Conservation (phyloP, 306 rosid genomes). For the Malus fusca region DNA sequence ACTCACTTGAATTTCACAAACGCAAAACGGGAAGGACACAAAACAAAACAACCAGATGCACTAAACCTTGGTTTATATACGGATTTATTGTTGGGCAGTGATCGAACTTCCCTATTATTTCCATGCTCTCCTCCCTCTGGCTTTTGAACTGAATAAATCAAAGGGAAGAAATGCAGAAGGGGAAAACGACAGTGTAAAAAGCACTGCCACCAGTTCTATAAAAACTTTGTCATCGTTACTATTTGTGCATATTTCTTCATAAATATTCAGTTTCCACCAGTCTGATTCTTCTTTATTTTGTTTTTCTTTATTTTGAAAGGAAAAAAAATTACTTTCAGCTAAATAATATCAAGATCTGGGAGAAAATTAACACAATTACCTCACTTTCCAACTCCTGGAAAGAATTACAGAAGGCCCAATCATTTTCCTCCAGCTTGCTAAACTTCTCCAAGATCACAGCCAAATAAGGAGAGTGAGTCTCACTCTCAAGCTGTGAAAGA, state of each 20-base stretch:
- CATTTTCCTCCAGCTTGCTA: constrained; percentile 18
- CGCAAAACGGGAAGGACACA: no score
- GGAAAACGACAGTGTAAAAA: no score
- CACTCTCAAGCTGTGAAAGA: constrained; percentile 7
- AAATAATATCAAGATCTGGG: background rate
- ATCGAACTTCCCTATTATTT: no score
- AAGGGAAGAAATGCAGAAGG: no score
- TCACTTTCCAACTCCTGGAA: constrained; percentile 29
- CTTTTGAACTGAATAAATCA: no score
- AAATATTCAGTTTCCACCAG: background rate
- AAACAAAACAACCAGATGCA: no score
- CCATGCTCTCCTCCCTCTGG: accelerated
- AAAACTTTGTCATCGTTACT: background rate
- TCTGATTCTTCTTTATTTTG: background rate
- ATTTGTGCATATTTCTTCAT: background rate
- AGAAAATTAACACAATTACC: constrained; percentile 6
- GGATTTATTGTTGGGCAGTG: no score
- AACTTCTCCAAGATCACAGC: constrained; percentile 16
- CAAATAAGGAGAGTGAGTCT: constrained; percentile 19
- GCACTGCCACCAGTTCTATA: no score
- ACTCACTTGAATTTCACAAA: background rate
- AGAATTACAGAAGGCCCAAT: constrained; percentile 33
- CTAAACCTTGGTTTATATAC: no score
- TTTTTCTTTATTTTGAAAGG: background rate
- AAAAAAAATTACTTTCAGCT: background rate